phyloP scores from a whole-genome alignment of 495 filamentous ascomycete genomes.

The Talaromyces nanjingensis region DNA sequence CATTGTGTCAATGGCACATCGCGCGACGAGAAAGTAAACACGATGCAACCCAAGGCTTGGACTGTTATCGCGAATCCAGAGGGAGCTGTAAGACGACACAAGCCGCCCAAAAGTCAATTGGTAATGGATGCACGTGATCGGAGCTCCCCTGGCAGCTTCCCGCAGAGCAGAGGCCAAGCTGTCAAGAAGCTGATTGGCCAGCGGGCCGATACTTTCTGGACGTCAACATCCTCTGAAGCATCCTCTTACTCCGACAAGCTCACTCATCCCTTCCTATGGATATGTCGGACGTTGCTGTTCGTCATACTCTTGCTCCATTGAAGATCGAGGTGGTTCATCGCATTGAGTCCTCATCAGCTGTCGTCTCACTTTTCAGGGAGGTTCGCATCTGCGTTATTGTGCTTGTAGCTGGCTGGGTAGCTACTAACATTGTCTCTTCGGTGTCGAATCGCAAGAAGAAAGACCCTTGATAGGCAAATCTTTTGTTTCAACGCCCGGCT shows the following conservation, averaged over 20 bases:
- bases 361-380: conserved; percentile 38
- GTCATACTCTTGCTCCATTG: conserved; percentile 39
- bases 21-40: conserved; percentile 10
- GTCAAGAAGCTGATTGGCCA: conserved; percentile 9
- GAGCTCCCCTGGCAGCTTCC: neutral
- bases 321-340: conserved; percentile 39
- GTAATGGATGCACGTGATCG: neutral
- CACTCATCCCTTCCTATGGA: conserved; percentile 27
- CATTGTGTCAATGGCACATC: conserved; percentile 48
- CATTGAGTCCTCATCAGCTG: conserved; percentile 39
- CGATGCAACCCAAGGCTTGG: neutral
- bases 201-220: neutral
- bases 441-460: conserved; percentile 25
- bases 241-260: neutral
- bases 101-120: neutral
- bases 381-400: conserved; percentile 41
- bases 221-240: conserved; percentile 1
- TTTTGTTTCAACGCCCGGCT: neutral
- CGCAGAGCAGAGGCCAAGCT: conserved; percentile 6
- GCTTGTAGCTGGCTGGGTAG: conserved; percentile 43
- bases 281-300: conserved; percentile 44
- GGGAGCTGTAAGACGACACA: neutral
- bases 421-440: conserved; percentile 36
- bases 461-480: neutral
- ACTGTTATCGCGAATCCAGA: neutral